Evolutionary conservation across 306 rosid genomes (phyloP), one percentile per base, ranked within the genome.

Genomic region (Corylus heterophylla): DNA sequence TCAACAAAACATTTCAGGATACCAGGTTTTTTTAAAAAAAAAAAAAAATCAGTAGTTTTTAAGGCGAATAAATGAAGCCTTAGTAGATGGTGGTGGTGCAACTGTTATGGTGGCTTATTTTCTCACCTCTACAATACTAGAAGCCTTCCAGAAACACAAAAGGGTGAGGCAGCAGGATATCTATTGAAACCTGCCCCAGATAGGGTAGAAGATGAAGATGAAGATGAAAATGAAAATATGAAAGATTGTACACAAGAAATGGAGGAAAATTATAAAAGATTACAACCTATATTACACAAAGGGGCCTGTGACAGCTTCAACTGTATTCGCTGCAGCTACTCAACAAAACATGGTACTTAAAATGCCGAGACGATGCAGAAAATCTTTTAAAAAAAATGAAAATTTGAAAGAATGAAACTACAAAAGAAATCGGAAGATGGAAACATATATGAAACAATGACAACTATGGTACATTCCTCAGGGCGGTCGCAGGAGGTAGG

Each of bases 321-420:
- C 74, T 55, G 52, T 61, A 64, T 58, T 76, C 72, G 55, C 52
- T 5, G 4, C 48, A 7, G 63, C 74, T 75, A 47, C 29, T 56
- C 29, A 52, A 84, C 55, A 76, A 11, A 54, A 59, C 59, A 74
- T 63, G 37, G 27, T 56, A 59, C 29, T 61, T n/a, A 72, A 74
- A 73, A 64, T 42, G 13, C 69, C 77, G 64, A 17, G 25, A 61
- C 64, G 25, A 66, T 76, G 55, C 75, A 80, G 49, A 12, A 22
- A n/a, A 55, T 31, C 35, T 31, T 31, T 11, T 3, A 0, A 42
- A 79, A 64, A 44, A 35, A 69, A 80, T 47, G 84, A 92, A 92
- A 90, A 89, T 85, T 84, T 85, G 90, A 75, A 81, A 80, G 80
- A 80, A 80, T 82, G 74, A 81, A 70, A 71, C 78, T 88, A 86